Conservation (phyloP, 1,284 basidiomycete species). For the Heterobasidion parviporum region DNA sequence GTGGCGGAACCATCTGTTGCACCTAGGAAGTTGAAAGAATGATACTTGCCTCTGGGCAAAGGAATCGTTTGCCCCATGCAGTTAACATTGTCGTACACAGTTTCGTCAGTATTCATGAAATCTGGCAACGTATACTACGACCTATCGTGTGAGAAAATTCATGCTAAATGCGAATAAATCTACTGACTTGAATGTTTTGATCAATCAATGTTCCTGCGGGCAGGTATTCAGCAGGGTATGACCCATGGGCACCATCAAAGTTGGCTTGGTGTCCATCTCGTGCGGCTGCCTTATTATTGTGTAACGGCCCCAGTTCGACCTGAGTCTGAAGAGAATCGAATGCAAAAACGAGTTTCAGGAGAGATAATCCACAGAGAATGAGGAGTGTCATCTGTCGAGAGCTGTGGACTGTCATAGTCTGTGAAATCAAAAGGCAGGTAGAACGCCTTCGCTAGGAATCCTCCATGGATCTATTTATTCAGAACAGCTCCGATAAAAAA, state of each 20-base stretch:
- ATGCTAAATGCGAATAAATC: neutral
- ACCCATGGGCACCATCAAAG: neutral
- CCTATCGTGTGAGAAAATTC: neutral
- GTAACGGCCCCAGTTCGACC: neutral
- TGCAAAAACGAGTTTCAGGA: too few species aligned
- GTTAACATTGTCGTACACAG: neutral
- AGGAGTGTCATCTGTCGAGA: too few species aligned
- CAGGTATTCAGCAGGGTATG: neutral
- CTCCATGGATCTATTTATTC: too few species aligned
- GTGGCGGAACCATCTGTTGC: neutral
- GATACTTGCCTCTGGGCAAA: neutral
- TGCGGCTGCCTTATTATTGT: neutral
- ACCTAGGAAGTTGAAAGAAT: neutral
- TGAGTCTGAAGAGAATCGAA: neutral
- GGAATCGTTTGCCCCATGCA: neutral
- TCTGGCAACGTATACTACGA: neutral
- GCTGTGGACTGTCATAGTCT: too few species aligned
- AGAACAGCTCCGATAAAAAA: too few species aligned
- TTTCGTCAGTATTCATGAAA: neutral
- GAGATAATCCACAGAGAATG: too few species aligned
- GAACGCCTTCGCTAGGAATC: too few species aligned
- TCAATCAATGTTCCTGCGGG: neutral
- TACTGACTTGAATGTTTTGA: neutral
- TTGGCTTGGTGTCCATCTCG: neutral
- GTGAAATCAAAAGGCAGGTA: too few species aligned